phyloP scores from a whole-genome alignment of 148 eudicot species.

The Arbutus unedo region DNA sequence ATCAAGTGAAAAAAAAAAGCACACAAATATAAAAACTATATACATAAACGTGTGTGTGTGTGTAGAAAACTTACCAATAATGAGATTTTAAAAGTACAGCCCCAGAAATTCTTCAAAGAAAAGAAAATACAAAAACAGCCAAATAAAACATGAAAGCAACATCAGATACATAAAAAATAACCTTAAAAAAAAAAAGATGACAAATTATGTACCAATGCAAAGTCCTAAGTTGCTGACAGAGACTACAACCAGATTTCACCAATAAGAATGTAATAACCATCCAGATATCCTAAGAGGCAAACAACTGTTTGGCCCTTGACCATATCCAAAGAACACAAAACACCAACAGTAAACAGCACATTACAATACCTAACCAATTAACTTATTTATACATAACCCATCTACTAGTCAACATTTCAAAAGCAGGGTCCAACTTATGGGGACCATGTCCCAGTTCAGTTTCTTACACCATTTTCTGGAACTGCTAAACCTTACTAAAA shows the following conservation, averaged over 20 bases:
- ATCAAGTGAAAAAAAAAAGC: too few species aligned
- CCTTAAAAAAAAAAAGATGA: too few species aligned
- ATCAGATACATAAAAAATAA: neutral
- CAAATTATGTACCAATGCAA: too few species aligned
- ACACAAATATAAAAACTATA: too few species aligned
- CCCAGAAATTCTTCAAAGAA: neutral
- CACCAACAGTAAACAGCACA: neutral
- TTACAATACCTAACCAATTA: neutral
- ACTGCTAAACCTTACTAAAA: too few species aligned
- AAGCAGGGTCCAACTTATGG: neutral
- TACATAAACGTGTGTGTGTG: too few species aligned
- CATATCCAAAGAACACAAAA: neutral
- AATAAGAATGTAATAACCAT: neutral
- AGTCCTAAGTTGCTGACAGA: too few species aligned
- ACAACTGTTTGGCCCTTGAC: neutral
- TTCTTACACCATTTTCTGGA: too few species aligned
- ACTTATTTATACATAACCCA: neutral
- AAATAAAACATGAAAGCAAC: too few species aligned
- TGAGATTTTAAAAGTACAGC: too few species aligned
- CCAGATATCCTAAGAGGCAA: neutral
- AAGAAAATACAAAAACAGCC: neutral
- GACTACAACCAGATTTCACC: neutral
- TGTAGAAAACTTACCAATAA: too few species aligned
- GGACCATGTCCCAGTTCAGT: neutral
- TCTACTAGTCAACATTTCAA: neutral